A percentile compares a stretch with the other conserved stretches of the same genome.
phyloP scores from a whole-genome alignment of 1,139 yeast species.

The Yamadazyma diddensiae region DNA sequence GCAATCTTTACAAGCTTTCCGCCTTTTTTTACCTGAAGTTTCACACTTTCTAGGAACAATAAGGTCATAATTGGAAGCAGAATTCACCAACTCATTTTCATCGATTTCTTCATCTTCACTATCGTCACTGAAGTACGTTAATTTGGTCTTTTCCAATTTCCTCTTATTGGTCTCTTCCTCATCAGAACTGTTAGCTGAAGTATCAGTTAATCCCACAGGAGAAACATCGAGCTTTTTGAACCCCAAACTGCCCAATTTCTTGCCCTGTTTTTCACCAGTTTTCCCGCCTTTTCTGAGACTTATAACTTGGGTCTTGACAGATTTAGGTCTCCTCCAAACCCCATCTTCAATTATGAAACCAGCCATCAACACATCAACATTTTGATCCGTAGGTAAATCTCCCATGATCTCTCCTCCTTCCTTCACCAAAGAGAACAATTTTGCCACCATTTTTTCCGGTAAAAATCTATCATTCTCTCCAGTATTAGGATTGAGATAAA shows the following conservation, averaged over 20 bases:
- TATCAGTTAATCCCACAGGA: conserved; percentile 39
- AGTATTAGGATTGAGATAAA: conserved; percentile 59
- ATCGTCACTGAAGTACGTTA: conserved; percentile 51
- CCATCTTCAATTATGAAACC: conserved; percentile 53
- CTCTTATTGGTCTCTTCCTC: conserved; percentile 39
- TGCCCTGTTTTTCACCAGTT: conserved; percentile 7
- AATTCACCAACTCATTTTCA: conserved; percentile 38
- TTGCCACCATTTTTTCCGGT: conserved; percentile 38
- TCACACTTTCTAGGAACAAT: conserved; percentile 50
- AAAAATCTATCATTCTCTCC: conserved; percentile 34
- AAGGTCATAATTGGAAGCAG: conserved; percentile 25
- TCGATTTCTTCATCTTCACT: conserved; percentile 37
- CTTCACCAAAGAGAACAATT: conserved; percentile 10
- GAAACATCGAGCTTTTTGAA: conserved; percentile 13
- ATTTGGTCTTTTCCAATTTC: conserved; percentile 45
- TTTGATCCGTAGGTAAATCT: conserved; percentile 47
- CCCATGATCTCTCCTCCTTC: conserved; percentile 54
- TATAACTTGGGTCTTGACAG: conserved; percentile 23
- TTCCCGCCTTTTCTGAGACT: conserved; percentile 23
- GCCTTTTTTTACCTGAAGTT: conserved; percentile 61
- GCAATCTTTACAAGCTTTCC: conserved; percentile 94
- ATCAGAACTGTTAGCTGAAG: conserved; percentile 36
- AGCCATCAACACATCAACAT: conserved; percentile 57
- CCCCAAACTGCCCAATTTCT: not conserved
- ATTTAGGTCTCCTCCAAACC: conserved; percentile 46